Evolutionary conservation across 148 eudicot genomes (phyloP).

Genomic region (Camellia lanceoleosa): DNA sequence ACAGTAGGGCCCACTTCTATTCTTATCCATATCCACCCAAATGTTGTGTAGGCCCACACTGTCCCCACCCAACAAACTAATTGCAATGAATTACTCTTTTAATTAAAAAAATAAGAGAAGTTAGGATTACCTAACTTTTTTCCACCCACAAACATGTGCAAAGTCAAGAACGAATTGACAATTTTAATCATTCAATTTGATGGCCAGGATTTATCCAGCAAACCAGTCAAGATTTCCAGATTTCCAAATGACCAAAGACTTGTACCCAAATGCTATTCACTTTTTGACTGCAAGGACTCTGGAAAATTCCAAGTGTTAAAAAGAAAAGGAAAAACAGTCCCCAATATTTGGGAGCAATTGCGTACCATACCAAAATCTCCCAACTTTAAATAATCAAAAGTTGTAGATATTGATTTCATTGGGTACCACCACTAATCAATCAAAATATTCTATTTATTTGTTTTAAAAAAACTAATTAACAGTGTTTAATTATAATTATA

Average conservation of each 20-base stretch:
- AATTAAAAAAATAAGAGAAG: not conserved
- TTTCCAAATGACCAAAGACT: not conserved
- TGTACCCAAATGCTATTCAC: not conserved
- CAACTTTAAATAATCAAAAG: not conserved
- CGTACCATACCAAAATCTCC: too few species aligned
- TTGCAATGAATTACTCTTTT: not conserved
- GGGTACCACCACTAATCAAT: too few species aligned
- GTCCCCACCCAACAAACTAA: not conserved
- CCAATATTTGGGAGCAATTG: not conserved
- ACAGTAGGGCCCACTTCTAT: too few species aligned
- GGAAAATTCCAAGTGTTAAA: not conserved
- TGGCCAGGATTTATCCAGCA: too few species aligned
- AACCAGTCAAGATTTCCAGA: not conserved
- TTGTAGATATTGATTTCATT: not conserved
- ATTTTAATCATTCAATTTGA: too few species aligned
- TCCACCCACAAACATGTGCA: too few species aligned
- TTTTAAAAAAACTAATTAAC: too few species aligned
- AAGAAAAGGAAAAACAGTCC: not conserved
- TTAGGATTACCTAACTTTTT: not conserved
- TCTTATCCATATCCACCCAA: conserved; percentile 6
- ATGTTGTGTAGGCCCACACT: not conserved
- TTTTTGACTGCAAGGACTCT: not conserved
- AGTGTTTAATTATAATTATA: too few species aligned
- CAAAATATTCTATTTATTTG: too few species aligned
- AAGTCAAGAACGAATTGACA: too few species aligned